These are phyloP conservation scores for Coniferiporia sulphurascens DNA, from an alignment of 1,284 basidiomycete species.

Conservation along the genomic window DNA sequence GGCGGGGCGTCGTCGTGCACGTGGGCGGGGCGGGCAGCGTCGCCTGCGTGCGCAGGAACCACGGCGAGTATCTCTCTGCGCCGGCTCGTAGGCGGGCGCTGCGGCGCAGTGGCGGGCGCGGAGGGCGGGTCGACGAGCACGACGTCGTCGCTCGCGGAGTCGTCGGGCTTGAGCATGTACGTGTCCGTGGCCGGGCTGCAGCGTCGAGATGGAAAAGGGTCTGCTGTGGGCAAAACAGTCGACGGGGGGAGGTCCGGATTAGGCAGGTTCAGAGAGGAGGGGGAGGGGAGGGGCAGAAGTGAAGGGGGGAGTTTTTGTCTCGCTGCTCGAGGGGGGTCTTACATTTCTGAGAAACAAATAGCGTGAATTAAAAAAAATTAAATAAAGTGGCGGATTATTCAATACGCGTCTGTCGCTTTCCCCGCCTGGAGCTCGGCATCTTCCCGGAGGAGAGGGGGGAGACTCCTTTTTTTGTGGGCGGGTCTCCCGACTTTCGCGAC, in stretches of 20 bases:
- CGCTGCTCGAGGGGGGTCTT: not conserved
- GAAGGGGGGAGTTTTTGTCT: not conserved
- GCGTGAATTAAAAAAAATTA: too few species aligned
- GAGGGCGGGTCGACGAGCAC: not conserved
- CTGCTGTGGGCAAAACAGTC: not conserved
- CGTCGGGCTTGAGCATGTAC: not conserved
- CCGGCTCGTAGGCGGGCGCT: not conserved
- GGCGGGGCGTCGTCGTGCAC: not conserved
- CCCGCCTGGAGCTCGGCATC: too few species aligned
- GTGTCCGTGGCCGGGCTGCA: not conserved
- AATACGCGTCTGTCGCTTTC: too few species aligned
- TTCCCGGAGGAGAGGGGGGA: too few species aligned
- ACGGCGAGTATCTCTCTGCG: not conserved
- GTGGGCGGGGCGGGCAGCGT: not conserved
- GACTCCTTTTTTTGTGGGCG: too few species aligned
- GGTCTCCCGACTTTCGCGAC: too few species aligned
- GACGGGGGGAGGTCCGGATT: not conserved
- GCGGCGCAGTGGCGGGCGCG: not conserved
- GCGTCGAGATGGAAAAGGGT: too few species aligned
- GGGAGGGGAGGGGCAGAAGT: not conserved
- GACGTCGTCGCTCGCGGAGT: not conserved
- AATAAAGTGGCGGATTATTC: too few species aligned
- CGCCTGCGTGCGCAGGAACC: not conserved
- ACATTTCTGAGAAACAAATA: too few species aligned
- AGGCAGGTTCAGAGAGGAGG: not conserved